A percentile compares a stretch with the other conserved stretches of the same genome.
These are phyloP conservation scores for Cryptosporidium ryanae DNA, from an alignment of 169 alveolate genomes.

Conservation along the genomic window DNA sequence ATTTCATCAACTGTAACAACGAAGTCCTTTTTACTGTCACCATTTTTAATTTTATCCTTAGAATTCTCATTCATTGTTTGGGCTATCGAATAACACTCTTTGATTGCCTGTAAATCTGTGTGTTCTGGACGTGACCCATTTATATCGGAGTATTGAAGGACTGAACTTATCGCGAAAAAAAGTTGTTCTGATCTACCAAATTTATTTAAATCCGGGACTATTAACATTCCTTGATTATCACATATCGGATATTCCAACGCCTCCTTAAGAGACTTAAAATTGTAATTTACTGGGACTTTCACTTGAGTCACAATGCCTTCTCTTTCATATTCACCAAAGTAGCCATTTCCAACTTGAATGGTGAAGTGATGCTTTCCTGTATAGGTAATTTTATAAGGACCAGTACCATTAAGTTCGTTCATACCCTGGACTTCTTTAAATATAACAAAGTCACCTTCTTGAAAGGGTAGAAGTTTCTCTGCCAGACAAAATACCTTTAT, in stretches of 20 bases:
- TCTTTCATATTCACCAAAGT: constrained; percentile 81
- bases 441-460: constrained; percentile 94
- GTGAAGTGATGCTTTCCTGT: constrained; percentile 90
- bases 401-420: constrained; percentile 92
- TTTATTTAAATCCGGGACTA: constrained; percentile 93
- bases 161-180: constrained; percentile 90
- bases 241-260: constrained; percentile 82
- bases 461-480: constrained; percentile 91
- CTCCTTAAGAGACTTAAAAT: constrained; percentile 77
- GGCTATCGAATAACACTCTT: constrained; percentile 80
- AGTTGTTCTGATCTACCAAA: constrained; percentile 96
- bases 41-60: constrained; percentile 70
- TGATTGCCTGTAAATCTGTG: constrained; percentile 81
- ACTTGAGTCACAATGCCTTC: constrained; percentile 92
- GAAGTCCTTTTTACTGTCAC: constrained; percentile 13
- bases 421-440: constrained; percentile 97
- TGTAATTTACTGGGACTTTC: constrained; percentile 87
- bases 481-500: constrained; percentile 83
- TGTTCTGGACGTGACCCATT: constrained; percentile 83
- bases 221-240: constrained; percentile 82
- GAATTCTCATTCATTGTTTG: constrained; percentile 79
- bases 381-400: constrained; percentile 89
- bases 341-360: constrained; percentile 89
- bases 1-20: constrained; percentile 84
- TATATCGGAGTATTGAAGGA: constrained; percentile 80